Conservation (phyloP, 1,139 yeast genomes). For the Yarrowia galli region DNA sequence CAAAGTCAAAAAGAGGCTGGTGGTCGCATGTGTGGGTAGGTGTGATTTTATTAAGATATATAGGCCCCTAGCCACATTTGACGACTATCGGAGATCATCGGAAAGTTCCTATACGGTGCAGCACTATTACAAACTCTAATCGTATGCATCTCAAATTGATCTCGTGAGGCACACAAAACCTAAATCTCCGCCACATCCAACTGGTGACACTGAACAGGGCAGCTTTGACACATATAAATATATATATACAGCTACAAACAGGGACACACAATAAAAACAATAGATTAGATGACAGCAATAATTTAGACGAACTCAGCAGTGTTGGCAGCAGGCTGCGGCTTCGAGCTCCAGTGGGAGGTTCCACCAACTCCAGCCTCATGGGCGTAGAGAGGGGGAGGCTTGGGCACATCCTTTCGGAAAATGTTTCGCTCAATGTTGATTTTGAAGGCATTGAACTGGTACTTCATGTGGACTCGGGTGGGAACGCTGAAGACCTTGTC, state of each 20-base stretch:
- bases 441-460: conserved; percentile 47
- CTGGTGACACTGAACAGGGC: neutral
- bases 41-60: too few relatives aligned
- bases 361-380: conserved; percentile 29
- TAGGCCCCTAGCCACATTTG: too few relatives aligned
- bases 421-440: conserved; percentile 16
- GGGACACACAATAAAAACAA: neutral
- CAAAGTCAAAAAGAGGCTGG: too few relatives aligned
- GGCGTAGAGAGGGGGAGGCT: conserved; percentile 34
- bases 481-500: conserved; percentile 56
- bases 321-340: neutral
- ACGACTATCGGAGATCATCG: neutral
- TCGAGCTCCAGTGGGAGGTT: conserved; percentile 24
- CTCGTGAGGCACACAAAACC: neutral
- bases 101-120: neutral
- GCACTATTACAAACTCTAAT: neutral
- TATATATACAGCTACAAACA: neutral
- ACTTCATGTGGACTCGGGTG: conserved; percentile 49
- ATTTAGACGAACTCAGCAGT: conserved; percentile 15
- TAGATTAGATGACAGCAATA: conserved; percentile 1
- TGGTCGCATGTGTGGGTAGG: too few relatives aligned
- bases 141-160: neutral
- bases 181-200: neutral
- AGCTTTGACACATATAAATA: too few relatives aligned
- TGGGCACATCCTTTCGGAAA: conserved; percentile 23